Percentiles rank a stretch among this genome's conserved stretches.
phyloP scores from a whole-genome alignment of 345 rosid genomes.

The Brassica carinata region DNA sequence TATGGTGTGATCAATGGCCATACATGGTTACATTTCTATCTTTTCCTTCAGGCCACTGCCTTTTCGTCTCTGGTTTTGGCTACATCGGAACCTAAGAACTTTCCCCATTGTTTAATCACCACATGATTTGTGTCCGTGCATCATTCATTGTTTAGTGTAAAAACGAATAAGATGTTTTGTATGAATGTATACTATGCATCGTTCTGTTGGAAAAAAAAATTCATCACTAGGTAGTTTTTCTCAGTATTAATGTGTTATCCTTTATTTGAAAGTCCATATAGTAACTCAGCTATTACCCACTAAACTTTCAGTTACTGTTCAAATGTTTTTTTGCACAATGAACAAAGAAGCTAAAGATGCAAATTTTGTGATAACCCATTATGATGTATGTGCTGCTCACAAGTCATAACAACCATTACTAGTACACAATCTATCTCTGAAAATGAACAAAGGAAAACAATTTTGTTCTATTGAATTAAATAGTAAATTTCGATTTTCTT shows the following conservation, averaged over 20 bases:
- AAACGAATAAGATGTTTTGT: slow-evolving; percentile 14
- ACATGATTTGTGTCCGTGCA: not conserved
- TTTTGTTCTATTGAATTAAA: too few species aligned
- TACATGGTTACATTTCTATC: slow-evolving; percentile 69
- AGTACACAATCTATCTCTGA: too few species aligned
- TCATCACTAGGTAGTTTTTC: too few species aligned
- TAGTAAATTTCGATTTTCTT: too few species aligned
- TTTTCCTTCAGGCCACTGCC: slow-evolving; percentile 74
- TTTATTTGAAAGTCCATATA: not conserved
- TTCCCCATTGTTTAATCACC: slow-evolving; percentile 12
- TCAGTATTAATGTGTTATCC: too few species aligned
- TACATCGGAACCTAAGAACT: slow-evolving; percentile 58
- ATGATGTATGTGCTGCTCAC: too few species aligned
- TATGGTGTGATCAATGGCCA: slow-evolving; percentile 64
- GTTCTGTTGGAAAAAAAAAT: too few species aligned
- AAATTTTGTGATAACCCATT: too few species aligned
- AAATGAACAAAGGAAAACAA: too few species aligned
- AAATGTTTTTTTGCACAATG: not conserved
- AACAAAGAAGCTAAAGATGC: not conserved
- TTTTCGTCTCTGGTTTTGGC: slow-evolving; percentile 80
- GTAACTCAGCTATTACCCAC: not conserved
- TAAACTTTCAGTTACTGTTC: not conserved
- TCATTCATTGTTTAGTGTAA: not conserved
- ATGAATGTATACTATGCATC: not conserved
- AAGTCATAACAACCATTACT: too few species aligned